phyloP scores from a whole-genome alignment of 495 filamentous ascomycete genomes.

The Acidomyces sp. region DNA sequence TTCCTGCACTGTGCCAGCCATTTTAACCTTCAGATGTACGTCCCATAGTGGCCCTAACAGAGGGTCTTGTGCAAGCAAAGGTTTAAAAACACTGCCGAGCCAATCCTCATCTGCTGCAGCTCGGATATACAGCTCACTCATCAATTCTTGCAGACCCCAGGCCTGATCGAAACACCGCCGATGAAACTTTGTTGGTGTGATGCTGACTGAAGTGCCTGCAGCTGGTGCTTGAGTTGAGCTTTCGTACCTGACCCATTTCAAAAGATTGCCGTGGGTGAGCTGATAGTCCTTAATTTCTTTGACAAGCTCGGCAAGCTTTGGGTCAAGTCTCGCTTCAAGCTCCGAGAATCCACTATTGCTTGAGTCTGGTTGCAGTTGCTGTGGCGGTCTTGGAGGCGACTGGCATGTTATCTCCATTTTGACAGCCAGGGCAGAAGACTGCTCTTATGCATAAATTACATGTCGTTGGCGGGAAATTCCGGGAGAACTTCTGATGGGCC shows the following conservation, averaged over 20 bases:
- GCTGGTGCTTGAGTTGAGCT: slow-evolving; percentile 4
- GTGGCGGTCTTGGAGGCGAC: slow-evolving; percentile 1
- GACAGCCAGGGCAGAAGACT: too few relatives aligned
- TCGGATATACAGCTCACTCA: slow-evolving; percentile 20
- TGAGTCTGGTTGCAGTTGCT: too few relatives aligned
- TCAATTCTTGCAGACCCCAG: slow-evolving; percentile 10
- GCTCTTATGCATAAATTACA: too few relatives aligned
- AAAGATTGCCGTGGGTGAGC: slow-evolving; percentile 19
- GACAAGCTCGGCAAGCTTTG: slow-evolving; percentile 6
- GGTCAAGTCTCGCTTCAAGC: too few relatives aligned
- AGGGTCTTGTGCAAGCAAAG: slow-evolving; percentile 10
- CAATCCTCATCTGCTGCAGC: slow-evolving; percentile 14
- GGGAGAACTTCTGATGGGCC: too few relatives aligned
- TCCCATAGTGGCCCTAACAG: slow-evolving; percentile 14
- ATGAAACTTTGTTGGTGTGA: slow-evolving; percentile 17
- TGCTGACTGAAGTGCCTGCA: slow-evolving; percentile 8
- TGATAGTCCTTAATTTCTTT: slow-evolving; percentile 20
- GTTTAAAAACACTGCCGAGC: slow-evolving; percentile 8
- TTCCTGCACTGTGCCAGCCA: slow-evolving; percentile 10
- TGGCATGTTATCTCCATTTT: too few relatives aligned
- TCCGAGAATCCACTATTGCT: too few relatives aligned
- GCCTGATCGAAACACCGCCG: slow-evolving; percentile 13
- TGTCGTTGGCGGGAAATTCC: too few relatives aligned
- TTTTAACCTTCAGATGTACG: slow-evolving; percentile 10
- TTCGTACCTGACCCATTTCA: slow-evolving; percentile 16